A percentile compares a stretch with the other conserved stretches of the same genome.
These are phyloP conservation scores for Fusarium duplospermum DNA, from an alignment of 2,329 filamentous ascomycete species.

Conservation along the genomic window DNA sequence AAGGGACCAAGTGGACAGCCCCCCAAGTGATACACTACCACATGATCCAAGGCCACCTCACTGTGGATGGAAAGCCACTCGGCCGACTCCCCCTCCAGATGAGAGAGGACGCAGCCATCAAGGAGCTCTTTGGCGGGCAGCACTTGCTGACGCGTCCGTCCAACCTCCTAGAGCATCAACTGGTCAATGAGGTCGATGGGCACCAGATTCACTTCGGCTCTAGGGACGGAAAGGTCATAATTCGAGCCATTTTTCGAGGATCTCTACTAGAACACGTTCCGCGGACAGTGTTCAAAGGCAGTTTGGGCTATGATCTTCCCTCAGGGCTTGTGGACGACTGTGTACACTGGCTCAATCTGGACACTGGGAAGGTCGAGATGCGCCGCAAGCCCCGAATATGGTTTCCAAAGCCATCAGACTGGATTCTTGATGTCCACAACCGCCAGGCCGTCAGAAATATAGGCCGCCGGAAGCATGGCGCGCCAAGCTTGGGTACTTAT, in stretches of 20 bases:
- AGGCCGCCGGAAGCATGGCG: slow-evolving; percentile 7
- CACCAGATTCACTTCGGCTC: slow-evolving; percentile 66
- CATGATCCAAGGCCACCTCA: slow-evolving; percentile 45
- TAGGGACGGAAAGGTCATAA: slow-evolving; percentile 52
- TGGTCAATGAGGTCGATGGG: slow-evolving; percentile 31
- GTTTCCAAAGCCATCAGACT: slow-evolving; percentile 42
- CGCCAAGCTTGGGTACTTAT: background rate
- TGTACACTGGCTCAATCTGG: slow-evolving; percentile 70
- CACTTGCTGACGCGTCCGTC: slow-evolving; percentile 66
- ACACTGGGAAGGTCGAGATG: slow-evolving; percentile 58
- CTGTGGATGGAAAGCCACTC: slow-evolving; percentile 51
- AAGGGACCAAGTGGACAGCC: background rate
- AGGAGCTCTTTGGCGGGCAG: slow-evolving; percentile 65
- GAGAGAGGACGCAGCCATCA: slow-evolving; percentile 55
- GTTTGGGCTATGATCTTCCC: slow-evolving; percentile 61
- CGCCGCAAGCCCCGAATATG: slow-evolving; percentile 55
- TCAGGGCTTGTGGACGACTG: slow-evolving; percentile 61
- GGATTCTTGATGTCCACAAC: slow-evolving; percentile 47
- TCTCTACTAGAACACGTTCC: slow-evolving; percentile 51
- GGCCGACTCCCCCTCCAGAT: slow-evolving; percentile 64
- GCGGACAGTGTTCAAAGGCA: slow-evolving; percentile 42
- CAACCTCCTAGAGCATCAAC: slow-evolving; percentile 62
- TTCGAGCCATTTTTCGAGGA: slow-evolving; percentile 52
- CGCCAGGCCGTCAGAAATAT: slow-evolving; percentile 31
- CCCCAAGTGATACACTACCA: slow-evolving; percentile 50